Percentiles rank a stretch among this genome's conserved stretches.
Evolutionary conservation across 805 yeast genomes (phyloP).

Genomic region (Ogataea corticis): DNA sequence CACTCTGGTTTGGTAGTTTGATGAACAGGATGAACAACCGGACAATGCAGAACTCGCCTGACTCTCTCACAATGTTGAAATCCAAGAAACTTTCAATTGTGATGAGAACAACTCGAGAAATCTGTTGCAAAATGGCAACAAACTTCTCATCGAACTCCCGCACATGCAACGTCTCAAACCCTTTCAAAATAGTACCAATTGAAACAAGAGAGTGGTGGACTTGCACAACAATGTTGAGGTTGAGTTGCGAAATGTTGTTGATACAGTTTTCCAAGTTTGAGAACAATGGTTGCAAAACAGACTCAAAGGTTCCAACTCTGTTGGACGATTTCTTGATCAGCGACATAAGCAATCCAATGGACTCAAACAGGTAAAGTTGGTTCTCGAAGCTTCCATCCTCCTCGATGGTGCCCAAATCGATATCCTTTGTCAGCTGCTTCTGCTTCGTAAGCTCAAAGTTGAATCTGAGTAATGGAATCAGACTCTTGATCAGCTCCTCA

Average conservation of each 20-base stretch:
- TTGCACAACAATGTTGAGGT: slow-evolving; percentile 56
- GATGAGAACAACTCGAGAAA: slow-evolving; percentile 77
- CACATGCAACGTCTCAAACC: slow-evolving; percentile 52
- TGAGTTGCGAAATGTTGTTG: slow-evolving; percentile 34
- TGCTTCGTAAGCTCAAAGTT: slow-evolving; percentile 50
- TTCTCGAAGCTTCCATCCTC: slow-evolving; percentile 67
- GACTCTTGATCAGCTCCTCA: slow-evolving; percentile 57
- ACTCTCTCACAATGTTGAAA: slow-evolving; percentile 73
- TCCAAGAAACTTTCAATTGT: slow-evolving; percentile 75
- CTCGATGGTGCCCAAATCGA: slow-evolving; percentile 43
- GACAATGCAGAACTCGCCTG: slow-evolving; percentile 84
- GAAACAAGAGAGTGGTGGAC: slow-evolving; percentile 88
- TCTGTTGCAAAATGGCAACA: slow-evolving; percentile 33
- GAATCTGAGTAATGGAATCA: slow-evolving; percentile 63
- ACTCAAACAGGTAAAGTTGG: slow-evolving; percentile 82
- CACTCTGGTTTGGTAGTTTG: slow-evolving; percentile 36
- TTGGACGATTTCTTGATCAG: slow-evolving; percentile 44
- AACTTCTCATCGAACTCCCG: slow-evolving; percentile 36
- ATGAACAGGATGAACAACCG: slow-evolving; percentile 78
- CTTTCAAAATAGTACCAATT: slow-evolving; percentile 86
- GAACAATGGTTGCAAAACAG: slow-evolving; percentile 74
- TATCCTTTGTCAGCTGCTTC: slow-evolving; percentile 25
- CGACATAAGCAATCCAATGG: slow-evolving; percentile 75
- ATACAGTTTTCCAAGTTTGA: slow-evolving; percentile 68
- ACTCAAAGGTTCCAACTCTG: slow-evolving; percentile 54